These are phyloP conservation scores for Hansenula lynferdii DNA, from an alignment of 1,139 yeast genomes.

Conservation along the genomic window DNA sequence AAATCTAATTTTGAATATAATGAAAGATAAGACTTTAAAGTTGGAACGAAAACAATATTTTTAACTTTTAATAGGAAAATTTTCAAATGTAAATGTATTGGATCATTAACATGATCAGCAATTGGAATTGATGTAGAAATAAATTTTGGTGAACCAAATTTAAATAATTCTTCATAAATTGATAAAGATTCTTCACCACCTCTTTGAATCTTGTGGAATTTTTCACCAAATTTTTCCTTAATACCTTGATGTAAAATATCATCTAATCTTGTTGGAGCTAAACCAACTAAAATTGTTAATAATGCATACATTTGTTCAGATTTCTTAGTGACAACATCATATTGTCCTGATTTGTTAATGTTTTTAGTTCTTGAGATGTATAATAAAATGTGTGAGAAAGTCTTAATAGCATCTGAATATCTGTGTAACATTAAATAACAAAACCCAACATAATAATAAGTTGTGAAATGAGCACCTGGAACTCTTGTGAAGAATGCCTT, in stretches of 20 bases:
- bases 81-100: conserved; percentile 36
- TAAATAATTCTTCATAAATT: conserved; percentile 39
- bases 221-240: conserved; percentile 43
- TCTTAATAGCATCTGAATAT: conserved; percentile 44
- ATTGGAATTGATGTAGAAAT: conserved; percentile 36
- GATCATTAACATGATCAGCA: conserved; percentile 31
- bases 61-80: conserved; percentile 38
- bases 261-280: conserved; percentile 41
- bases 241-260: conserved; percentile 37
- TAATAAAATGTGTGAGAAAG: conserved; percentile 39
- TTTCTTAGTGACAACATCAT: conserved; percentile 40
- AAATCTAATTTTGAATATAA: conserved; percentile 42
- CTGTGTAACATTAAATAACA: conserved; percentile 45
- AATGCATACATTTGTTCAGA: conserved; percentile 49
- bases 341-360: conserved; percentile 38
- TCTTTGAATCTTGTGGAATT: conserved; percentile 35
- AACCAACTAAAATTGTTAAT: conserved; percentile 39
- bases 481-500: conserved; percentile 39
- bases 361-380: conserved; percentile 42
- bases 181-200: conserved; percentile 37
- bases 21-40: conserved; percentile 38
- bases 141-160: conserved; percentile 43
- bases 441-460: conserved; percentile 46
- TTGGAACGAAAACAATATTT: conserved; percentile 33
- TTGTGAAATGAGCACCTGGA: conserved; percentile 43